Conservation (phyloP, 257 asterid genomes). For the Echium plantagineum region DNA sequence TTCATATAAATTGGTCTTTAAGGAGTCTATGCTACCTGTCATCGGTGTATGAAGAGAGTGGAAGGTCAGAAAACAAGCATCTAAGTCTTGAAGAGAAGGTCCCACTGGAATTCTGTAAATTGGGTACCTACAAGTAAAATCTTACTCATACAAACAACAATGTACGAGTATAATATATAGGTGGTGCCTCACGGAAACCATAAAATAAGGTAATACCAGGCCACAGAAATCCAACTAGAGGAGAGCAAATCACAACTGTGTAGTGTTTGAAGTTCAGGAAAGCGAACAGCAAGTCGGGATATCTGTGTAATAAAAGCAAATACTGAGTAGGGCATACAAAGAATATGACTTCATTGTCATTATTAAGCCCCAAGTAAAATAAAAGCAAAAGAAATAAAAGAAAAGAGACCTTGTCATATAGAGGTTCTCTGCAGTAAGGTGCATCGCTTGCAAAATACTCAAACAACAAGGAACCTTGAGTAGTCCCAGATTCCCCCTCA, state of each 20-base stretch:
- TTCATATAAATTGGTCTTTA: background rate
- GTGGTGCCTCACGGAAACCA: background rate
- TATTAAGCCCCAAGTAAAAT: background rate
- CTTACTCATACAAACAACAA: background rate
- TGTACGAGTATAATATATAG: background rate
- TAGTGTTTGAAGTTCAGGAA: slow-evolving; percentile 61
- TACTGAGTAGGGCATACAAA: background rate
- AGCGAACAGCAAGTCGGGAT: slow-evolving; percentile 47
- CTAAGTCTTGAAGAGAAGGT: slow-evolving; percentile 75
- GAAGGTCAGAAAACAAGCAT: slow-evolving; percentile 87
- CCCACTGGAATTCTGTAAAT: slow-evolving; percentile 93
- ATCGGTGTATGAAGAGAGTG: slow-evolving; percentile 77
- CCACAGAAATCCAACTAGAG: slow-evolving; percentile 92
- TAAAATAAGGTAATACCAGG: slow-evolving; percentile 42
- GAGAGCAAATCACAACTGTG: slow-evolving; percentile 78
- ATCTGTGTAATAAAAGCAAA: slow-evolving; percentile 32
- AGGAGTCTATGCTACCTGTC: slow-evolving; percentile 32
- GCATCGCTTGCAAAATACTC: slow-evolving; percentile 65
- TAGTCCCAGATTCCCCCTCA: slow-evolving; percentile 68
- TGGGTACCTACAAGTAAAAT: slow-evolving; percentile 58
- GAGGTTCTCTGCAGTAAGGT: slow-evolving; percentile 80
- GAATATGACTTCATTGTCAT: background rate
- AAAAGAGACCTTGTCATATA: slow-evolving; percentile 41
- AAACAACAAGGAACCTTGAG: slow-evolving; percentile 64
- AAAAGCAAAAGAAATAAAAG: background rate